Base-by-base conservation (phyloP, 1,139 yeast genomes). In the Chernovozyma aurita region DNA sequence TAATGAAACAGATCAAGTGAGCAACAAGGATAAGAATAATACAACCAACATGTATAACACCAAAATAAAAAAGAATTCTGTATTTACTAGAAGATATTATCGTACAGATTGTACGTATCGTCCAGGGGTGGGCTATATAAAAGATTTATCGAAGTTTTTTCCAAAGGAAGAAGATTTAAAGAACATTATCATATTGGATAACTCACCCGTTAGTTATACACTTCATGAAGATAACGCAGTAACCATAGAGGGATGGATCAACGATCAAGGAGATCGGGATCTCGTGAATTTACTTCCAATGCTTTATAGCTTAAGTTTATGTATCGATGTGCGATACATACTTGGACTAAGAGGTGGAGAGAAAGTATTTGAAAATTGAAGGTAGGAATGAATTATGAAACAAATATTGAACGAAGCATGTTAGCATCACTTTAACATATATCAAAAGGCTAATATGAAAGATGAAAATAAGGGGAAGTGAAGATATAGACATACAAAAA, bases 171-270 rank as follows among this genome's bases (percentile, higher is more conserved):
- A 68, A 29, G 90, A 85, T 45, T 69, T 87, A 40, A 76, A 82
- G 41, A 83, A 81, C 49, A 78, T 87, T 24, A 67, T 90, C 41
- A 84, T 92, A 32, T 72, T 92, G 38, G 98, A 92, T 61, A 92
- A 92, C 61, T 87, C 96, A 6, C 97, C 97, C 1, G 73, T 87
- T 9, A 83, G 95, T 52, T 92, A 86, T 57, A 82, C 88, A 11
- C 62, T 78, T 55, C 92, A 92, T 54, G 86, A 80, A 44, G 80
- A 81, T 47, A 92, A 92, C 54, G 98, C 96, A 1, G 80, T 92
- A 26, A 80, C 84, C 63, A 87, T 92, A 16, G 97, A 90, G 59
- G 97, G 98, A 31, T 92, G 98, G 98, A 87, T 92, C 44, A 87
- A 86, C 52, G 98, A 92, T 59, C 95, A 95, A 16, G 77, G 82